A percentile compares a stretch with the other conserved stretches of the same genome.
phyloP scores from a whole-genome alignment of 1,284 basidiomycete genomes.

The Puccinia novopanici region DNA sequence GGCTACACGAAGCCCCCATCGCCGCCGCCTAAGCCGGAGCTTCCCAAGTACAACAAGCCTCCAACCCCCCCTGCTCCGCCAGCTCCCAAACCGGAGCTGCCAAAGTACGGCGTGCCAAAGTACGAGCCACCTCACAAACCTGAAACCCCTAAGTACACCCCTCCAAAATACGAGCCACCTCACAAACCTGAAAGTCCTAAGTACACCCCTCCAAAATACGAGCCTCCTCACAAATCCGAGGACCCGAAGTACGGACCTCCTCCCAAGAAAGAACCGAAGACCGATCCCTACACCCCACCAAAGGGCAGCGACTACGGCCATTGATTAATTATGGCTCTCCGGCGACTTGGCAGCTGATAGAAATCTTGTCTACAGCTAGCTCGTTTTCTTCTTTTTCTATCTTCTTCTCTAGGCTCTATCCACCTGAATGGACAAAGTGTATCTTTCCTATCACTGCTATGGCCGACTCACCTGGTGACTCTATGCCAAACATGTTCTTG shows the following conservation, averaged over 20 bases:
- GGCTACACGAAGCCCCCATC: no score
- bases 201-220: no score
- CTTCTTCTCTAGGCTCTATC: not conserved
- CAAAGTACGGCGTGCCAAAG: not conserved
- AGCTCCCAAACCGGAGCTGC: not conserved
- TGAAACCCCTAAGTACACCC: not conserved
- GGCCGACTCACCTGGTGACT: not conserved
- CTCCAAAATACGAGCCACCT: no score
- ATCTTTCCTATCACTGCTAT: not conserved
- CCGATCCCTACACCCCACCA: not conserved
- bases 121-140: not conserved
- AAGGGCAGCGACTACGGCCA: not conserved
- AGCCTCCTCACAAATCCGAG: not conserved
- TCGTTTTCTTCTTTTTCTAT: not conserved
- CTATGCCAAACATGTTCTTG: not conserved
- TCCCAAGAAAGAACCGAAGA: not conserved
- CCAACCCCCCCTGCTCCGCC: not conserved
- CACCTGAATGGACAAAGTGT: conserved; percentile 1
- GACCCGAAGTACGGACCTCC: not conserved
- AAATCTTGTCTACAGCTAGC: not conserved
- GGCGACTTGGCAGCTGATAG: not conserved
- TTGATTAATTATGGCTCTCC: not conserved
- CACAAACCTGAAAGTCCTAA: no score
- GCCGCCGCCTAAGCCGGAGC: not conserved
- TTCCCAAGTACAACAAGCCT: not conserved